Base-by-base conservation (phyloP, 1,284 basidiomycete genomes). In the Phellopilus nigrolimitatus region DNA sequence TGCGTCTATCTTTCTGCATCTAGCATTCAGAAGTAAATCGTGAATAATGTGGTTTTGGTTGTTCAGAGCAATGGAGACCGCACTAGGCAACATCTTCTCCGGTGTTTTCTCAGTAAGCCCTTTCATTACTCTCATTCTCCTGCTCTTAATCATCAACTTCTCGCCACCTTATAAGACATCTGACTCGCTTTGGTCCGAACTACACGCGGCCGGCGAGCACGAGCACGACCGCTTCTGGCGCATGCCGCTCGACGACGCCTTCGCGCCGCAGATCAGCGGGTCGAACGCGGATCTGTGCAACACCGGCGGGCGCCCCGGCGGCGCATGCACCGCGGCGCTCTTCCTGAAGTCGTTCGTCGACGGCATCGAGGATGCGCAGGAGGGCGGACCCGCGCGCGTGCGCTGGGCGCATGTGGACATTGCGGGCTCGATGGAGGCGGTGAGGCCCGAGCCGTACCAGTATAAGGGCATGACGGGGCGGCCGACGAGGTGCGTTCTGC, bases 361-460 rank as follows among this genome's bases (percentile, higher is more conserved):
- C n/a, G 86, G 91, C 10, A 82, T 88, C 33, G 64, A 71, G 0
- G 71, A 69, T 95, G 7, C 72, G 82, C 58, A 70, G 49, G 68
- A 71, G 9, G 69, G 67, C 48, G 74, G 73, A 6, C 66, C 72
- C 47, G 72, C 80, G 8, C 64, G 69, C 8, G 64, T 85, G 57
- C 75, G 78, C 51, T 91, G 88, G 86, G 89, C 88, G 2, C 89
- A 92, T 65, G 68, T 91, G 31, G 92, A 94, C 63, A 93, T 93
- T 55, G 91, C 88, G 10, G 90, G 91, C 12, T 71, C 78, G 28
- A 91, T 91, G 88, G 84, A 88, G 80, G 74, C 75, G 40, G 79
- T 76, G 12, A 66, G 79, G 50, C 64, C 77, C 17, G 72, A 69
- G 2, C 72, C 76, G 2, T 92, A 92, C 66, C 76, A 84, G 65